Evolutionary conservation across 1,139 yeast species (phyloP).

Genomic region (Schwanniomyces etchellsii): DNA sequence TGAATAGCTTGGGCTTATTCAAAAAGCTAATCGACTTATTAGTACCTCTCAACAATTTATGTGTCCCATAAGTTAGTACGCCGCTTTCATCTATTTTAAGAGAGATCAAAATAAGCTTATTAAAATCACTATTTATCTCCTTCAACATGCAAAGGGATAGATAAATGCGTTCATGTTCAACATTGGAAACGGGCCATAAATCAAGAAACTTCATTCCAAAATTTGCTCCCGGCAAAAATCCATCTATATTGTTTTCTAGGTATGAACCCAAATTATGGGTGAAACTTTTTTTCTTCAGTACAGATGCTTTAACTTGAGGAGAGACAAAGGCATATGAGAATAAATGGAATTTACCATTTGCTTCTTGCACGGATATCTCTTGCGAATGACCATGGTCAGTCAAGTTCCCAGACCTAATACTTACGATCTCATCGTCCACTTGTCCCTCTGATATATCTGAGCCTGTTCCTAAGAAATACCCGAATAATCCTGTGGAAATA

Average conservation of each 20-base stretch:
- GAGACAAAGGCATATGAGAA: conserved; percentile 30
- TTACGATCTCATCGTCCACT: conserved; percentile 45
- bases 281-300: conserved; percentile 23
- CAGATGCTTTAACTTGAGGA: conserved; percentile 21
- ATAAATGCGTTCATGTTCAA: conserved; percentile 32
- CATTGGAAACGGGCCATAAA: conserved; percentile 27
- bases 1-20: conserved; percentile 44
- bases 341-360: conserved; percentile 34
- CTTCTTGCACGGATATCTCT: conserved; percentile 40
- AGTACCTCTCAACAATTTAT: conserved; percentile 35
- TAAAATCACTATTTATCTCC: conserved; percentile 14
- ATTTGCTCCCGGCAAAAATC: conserved; percentile 32
- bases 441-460: conserved; percentile 16
- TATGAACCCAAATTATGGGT: conserved; percentile 23
- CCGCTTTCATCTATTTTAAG: conserved; percentile 50
- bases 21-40: conserved; percentile 24
- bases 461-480: conserved; percentile 14
- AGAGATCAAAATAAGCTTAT: conserved; percentile 45
- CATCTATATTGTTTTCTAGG: conserved; percentile 32
- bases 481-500: conserved; percentile 17
- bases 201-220: conserved; percentile 46
- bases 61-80: conserved; percentile 55
- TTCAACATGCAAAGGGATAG: conserved; percentile 39
- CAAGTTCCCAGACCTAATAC: conserved; percentile 54
- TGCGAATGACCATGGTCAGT: conserved; percentile 45